Conservation (phyloP, 2,329 filamentous ascomycete genomes). For the Didymella pinodella region DNA sequence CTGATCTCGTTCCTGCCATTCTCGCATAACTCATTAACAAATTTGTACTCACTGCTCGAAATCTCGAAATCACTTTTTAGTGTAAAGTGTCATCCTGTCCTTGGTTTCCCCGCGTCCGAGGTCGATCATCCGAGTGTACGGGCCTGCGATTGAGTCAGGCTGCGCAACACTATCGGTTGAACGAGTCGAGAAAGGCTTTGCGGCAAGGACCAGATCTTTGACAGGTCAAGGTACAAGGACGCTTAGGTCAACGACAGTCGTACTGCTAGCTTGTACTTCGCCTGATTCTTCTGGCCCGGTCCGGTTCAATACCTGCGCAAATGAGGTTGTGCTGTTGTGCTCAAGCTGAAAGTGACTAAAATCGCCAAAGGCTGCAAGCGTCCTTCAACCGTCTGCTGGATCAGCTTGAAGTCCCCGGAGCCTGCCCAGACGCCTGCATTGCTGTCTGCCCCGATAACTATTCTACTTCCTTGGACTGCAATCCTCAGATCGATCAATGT, state of each 20-base stretch:
- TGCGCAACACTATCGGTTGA: neutral
- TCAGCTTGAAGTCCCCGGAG: neutral
- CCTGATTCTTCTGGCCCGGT: neutral
- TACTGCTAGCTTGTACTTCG: neutral
- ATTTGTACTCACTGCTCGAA: neutral
- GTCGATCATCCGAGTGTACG: conserved; percentile 1
- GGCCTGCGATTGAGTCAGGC: conserved; percentile 1
- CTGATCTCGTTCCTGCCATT: conserved; percentile 9
- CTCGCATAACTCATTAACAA: neutral
- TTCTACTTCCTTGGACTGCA: no score
- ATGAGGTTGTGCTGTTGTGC: conserved; percentile 4
- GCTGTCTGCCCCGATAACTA: no score
- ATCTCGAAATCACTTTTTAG: neutral
- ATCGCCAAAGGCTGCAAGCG: conserved; percentile 26
- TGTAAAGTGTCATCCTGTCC: neutral
- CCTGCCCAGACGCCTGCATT: neutral
- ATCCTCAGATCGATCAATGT: neutral
- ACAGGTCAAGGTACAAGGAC: neutral
- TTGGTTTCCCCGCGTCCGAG: conserved; percentile 1
- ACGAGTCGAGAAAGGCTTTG: conserved; percentile 2
- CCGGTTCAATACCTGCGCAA: neutral
- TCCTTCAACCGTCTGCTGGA: conserved; percentile 24
- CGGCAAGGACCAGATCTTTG: neutral
- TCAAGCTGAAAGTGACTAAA: conserved; percentile 27
- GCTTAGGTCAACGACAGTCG: neutral